Conservation (phyloP, 805 yeast species). For the Candida tibetensis region DNA sequence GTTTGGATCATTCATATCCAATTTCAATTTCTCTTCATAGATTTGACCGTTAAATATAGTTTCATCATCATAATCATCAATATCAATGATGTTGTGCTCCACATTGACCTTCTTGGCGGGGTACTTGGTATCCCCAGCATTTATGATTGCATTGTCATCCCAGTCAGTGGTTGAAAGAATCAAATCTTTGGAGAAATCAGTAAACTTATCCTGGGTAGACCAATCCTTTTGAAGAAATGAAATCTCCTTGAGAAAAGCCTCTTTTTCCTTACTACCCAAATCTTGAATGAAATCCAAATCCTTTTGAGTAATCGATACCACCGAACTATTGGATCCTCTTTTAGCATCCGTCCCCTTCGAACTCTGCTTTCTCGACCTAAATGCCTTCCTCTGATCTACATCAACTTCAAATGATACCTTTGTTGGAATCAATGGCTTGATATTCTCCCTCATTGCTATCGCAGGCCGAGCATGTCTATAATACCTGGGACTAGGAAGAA, state of each 20-base stretch:
- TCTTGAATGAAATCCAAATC: slow-evolving; percentile 33
- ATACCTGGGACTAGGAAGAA: slow-evolving; percentile 58
- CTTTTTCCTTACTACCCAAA: slow-evolving; percentile 16
- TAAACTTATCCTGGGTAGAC: slow-evolving; percentile 36
- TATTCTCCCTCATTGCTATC: slow-evolving; percentile 26
- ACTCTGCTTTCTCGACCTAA: slow-evolving; percentile 31
- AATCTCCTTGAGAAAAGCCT: slow-evolving; percentile 21
- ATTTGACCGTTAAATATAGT: slow-evolving; percentile 69
- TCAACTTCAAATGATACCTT: slow-evolving; percentile 60
- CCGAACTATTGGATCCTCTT: neutral
- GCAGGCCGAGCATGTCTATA: slow-evolving; percentile 54
- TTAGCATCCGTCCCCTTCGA: neutral
- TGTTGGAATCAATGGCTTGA: slow-evolving; percentile 55
- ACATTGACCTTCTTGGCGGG: slow-evolving; percentile 16
- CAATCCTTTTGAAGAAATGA: slow-evolving; percentile 34
- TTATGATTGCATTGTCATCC: slow-evolving; percentile 65
- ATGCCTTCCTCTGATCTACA: slow-evolving; percentile 54
- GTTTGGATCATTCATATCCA: slow-evolving; percentile 84
- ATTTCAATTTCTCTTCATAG: slow-evolving; percentile 39
- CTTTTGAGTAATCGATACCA: slow-evolving; percentile 24
- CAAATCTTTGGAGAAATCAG: slow-evolving; percentile 50
- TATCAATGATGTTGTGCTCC: slow-evolving; percentile 10
- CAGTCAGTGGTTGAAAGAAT: slow-evolving; percentile 73
- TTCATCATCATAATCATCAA: slow-evolving; percentile 52
- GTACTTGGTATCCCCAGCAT: slow-evolving; percentile 36